A percentile compares a stretch with the other conserved stretches of the same genome.
These are phyloP conservation scores for Fagopyrum esculentum DNA, from an alignment of 148 eudicot species.

Conservation along the genomic window DNA sequence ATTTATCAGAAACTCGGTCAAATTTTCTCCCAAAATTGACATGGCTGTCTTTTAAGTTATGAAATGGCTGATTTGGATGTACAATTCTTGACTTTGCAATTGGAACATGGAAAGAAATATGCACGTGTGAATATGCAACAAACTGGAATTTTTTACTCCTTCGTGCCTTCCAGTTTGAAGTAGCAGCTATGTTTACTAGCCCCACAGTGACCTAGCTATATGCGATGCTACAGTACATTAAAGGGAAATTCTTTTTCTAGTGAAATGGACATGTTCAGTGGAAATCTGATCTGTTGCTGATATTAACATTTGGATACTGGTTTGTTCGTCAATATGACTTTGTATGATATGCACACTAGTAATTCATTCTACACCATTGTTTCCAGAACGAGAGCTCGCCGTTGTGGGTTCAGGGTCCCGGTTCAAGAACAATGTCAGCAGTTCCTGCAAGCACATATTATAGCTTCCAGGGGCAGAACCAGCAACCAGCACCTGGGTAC, in stretches of 20 bases:
- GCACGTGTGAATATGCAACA: neutral
- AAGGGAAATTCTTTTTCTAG: neutral
- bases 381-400: slow-evolving; percentile 35
- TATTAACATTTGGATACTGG: neutral
- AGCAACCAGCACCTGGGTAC: slow-evolving; percentile 41
- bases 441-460: slow-evolving; percentile 75
- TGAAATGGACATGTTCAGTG: neutral
- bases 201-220: neutral
- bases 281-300: neutral
- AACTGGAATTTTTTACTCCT: neutral
- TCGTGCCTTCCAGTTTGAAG: neutral
- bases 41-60: neutral
- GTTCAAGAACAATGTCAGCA: slow-evolving; percentile 77
- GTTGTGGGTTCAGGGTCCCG: slow-evolving; percentile 64
- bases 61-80: neutral
- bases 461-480: slow-evolving; percentile 65
- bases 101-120: neutral
- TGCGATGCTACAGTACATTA: neutral
- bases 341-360: neutral
- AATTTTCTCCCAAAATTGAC: too few relatives aligned
- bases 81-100: neutral
- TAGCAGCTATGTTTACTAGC: neutral
- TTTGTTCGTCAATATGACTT: neutral
- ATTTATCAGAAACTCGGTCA: neutral
- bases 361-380: neutral